Evolutionary conservation across 1,284 basidiomycete species (phyloP).

Genomic region (Sporisorium scitamineum): DNA sequence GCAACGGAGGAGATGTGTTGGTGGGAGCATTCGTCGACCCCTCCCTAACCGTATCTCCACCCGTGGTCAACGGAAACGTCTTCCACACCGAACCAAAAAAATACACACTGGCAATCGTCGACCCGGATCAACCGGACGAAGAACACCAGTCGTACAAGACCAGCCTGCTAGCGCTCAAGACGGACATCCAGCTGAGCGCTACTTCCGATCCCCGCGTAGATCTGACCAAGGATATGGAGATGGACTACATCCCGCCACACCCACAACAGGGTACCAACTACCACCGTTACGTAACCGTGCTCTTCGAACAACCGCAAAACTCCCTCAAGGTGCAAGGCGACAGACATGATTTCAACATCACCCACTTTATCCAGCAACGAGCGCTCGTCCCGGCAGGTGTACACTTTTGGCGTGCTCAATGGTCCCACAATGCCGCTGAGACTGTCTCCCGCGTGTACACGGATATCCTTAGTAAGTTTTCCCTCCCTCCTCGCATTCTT

Average conservation of each 20-base stretch:
- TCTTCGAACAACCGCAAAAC: conserved; percentile 76
- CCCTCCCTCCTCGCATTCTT: no score
- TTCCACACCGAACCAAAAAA: conserved; percentile 82
- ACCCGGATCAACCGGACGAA: conserved; percentile 87
- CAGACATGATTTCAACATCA: conserved; percentile 77
- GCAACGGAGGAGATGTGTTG: conserved; percentile 75
- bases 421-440: conserved; percentile 73
- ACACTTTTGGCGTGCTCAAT: conserved; percentile 85
- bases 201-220: conserved; percentile 61
- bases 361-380: conserved; percentile 75
- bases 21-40: conserved; percentile 73
- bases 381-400: conserved; percentile 75
- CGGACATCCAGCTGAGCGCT: conserved; percentile 70
- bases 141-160: conserved; percentile 77
- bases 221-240: conserved; percentile 74
- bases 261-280: conserved; percentile 85
- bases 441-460: conserved; percentile 78
- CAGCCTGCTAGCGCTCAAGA: conserved; percentile 87
- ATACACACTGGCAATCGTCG: conserved; percentile 90
- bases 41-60: conserved; percentile 75
- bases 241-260: conserved; percentile 85
- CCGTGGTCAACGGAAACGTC: conserved; percentile 78
- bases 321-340: neutral
- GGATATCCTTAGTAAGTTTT: conserved; percentile 75
- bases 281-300: conserved; percentile 83